Conservation (phyloP, 768 basidiomycete species). For the Pleurotus ostreatus region DNA sequence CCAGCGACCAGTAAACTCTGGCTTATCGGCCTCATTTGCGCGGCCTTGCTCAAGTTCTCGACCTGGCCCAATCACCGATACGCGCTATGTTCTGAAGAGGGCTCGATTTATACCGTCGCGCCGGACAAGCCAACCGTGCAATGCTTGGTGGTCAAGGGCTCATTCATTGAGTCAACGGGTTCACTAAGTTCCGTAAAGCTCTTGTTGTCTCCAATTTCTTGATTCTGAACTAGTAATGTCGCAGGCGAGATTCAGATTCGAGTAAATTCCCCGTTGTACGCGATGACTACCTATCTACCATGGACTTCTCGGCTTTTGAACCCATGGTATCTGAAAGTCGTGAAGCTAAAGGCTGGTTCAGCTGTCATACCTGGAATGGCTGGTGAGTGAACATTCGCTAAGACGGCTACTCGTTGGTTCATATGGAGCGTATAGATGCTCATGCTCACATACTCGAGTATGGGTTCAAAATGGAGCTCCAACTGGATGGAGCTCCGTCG, state of each 20-base stretch:
- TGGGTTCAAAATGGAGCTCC: constrained; percentile 66
- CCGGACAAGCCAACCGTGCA: constrained; percentile 43
- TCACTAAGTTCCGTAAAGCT: constrained; percentile 34
- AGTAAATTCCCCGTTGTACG: background rate
- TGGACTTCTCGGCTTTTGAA: constrained; percentile 4
- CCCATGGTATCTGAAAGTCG: constrained; percentile 9
- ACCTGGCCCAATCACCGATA: constrained; percentile 28
- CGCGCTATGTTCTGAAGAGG: constrained; percentile 49
- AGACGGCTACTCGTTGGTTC: background rate
- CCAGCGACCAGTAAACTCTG: constrained; percentile 3
- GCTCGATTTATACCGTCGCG: constrained; percentile 71
- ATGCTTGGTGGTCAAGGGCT: constrained; percentile 54
- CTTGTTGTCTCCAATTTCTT: background rate
- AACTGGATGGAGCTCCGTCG: constrained; percentile 54
- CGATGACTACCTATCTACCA: background rate
- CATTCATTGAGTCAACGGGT: constrained; percentile 45
- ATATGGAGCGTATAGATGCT: constrained; percentile 46
- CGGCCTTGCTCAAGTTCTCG: constrained; percentile 9
- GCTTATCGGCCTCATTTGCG: constrained; percentile 10
- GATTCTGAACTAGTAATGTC: too few species aligned
- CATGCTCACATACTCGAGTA: constrained; percentile 78
- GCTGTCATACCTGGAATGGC: constrained; percentile 72
- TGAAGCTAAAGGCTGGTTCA: constrained; percentile 22
- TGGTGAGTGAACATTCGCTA: constrained; percentile 34
- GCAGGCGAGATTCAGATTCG: background rate